phyloP scores from a whole-genome alignment of 129 eudicot genomes.

The Solidago caesia region DNA sequence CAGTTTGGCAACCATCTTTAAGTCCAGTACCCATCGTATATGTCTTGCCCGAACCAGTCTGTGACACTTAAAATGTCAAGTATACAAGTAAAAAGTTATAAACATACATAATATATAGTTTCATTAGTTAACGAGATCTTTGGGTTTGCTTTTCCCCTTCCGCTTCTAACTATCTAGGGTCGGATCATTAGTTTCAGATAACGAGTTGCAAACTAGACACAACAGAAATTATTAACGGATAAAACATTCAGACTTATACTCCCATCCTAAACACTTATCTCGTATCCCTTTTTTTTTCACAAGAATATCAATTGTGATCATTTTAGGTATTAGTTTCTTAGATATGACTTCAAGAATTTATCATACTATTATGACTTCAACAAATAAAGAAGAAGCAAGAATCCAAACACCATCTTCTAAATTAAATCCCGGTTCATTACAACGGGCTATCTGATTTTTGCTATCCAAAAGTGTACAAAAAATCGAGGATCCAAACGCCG shows the following conservation, averaged over 20 bases:
- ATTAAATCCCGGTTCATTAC: neutral
- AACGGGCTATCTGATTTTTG: neutral
- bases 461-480: neutral
- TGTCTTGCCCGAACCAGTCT: conserved; percentile 99
- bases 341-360: too few species aligned
- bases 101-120: neutral
- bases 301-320: too few species aligned
- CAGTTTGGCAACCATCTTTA: conserved; percentile 71
- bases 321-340: too few species aligned
- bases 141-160: neutral
- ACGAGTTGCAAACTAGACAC: too few species aligned
- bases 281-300: too few species aligned
- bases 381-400: too few species aligned
- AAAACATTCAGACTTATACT: too few species aligned
- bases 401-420: neutral
- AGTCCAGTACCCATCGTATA: conserved; percentile 97
- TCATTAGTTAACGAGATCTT: neutral
- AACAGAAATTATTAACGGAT: too few species aligned
- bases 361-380: too few species aligned
- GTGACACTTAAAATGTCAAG: conserved; percentile 35
- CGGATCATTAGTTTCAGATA: too few species aligned
- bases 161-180: too few species aligned
- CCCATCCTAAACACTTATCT: too few species aligned
- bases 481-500: neutral
- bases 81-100: neutral